A percentile compares a stretch with the other conserved stretches of the same genome.
phyloP scores from a whole-genome alignment of 495 filamentous ascomycete genomes.

The Delitschia confertaspora region DNA sequence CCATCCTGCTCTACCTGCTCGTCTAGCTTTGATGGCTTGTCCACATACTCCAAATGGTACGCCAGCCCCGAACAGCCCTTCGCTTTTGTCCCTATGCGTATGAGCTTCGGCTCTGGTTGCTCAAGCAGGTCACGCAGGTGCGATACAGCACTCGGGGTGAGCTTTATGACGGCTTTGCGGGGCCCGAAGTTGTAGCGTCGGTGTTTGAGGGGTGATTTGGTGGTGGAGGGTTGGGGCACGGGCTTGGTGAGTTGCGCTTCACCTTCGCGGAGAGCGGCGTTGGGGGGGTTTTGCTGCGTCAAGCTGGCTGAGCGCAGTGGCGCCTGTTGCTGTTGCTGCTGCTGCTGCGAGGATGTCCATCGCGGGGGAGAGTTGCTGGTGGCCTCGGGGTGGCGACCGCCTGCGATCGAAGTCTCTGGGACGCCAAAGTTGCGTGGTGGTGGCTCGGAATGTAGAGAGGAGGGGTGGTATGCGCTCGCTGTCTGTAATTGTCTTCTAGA shows the following conservation, averaged over 20 bases:
- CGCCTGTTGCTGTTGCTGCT: slow-evolving; percentile 25
- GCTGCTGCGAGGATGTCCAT: slow-evolving; percentile 31
- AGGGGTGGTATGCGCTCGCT: slow-evolving; percentile 69
- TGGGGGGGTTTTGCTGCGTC: slow-evolving; percentile 21
- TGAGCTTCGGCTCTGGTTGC: slow-evolving; percentile 79
- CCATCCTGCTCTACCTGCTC: slow-evolving; percentile 93
- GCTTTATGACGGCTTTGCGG: slow-evolving; percentile 82
- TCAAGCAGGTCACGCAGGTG: slow-evolving; percentile 67
- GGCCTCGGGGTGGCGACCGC: slow-evolving; percentile 39
- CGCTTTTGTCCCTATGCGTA: slow-evolving; percentile 90
- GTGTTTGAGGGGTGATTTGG: slow-evolving; percentile 38
- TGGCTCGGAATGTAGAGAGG: slow-evolving; percentile 54
- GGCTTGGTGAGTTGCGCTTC: slow-evolving; percentile 58
- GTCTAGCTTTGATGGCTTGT: slow-evolving; percentile 78
- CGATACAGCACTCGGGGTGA: slow-evolving; percentile 66
- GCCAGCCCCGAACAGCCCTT: slow-evolving; percentile 90
- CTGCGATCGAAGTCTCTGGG: slow-evolving; percentile 62
- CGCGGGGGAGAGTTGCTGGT: slow-evolving; percentile 48
- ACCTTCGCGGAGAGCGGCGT: slow-evolving; percentile 44
- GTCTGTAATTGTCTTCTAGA: slow-evolving; percentile 59
- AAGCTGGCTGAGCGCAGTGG: neutral
- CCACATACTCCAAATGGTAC: slow-evolving; percentile 94
- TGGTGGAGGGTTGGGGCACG: slow-evolving; percentile 11
- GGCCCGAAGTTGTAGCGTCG: slow-evolving; percentile 61
- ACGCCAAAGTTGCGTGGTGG: slow-evolving; percentile 58